phyloP scores from a whole-genome alignment of 805 yeast species.

The Komagataella phaffii region DNA sequence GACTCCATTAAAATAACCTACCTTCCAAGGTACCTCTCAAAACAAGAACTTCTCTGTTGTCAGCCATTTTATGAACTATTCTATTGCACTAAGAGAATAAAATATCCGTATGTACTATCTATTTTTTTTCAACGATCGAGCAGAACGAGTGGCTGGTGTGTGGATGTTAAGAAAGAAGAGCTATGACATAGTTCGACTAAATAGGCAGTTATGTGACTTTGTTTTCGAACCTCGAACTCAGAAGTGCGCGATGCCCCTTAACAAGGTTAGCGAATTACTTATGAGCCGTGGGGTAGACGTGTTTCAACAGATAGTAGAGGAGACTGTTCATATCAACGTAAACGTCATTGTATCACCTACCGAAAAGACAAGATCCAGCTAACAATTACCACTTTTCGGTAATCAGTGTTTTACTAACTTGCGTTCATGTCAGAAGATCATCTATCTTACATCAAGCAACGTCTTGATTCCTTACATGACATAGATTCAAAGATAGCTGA shows the following conservation, averaged over 20 bases:
- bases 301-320: too few relatives aligned
- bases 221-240: neutral
- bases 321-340: too few relatives aligned
- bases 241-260: neutral
- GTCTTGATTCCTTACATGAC: conserved; percentile 37
- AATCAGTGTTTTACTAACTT: neutral
- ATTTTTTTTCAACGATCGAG: conserved; percentile 1
- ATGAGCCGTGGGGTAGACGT: neutral
- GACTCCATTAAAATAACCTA: conserved; percentile 10
- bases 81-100: neutral
- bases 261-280: neutral
- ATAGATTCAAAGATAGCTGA: conserved; percentile 39
- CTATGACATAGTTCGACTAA: conserved; percentile 8
- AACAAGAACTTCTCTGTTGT: conserved; percentile 81
- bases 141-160: neutral
- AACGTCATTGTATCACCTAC: too few relatives aligned
- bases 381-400: neutral
- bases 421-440: neutral
- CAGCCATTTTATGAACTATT: conserved; percentile 3
- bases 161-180: neutral
- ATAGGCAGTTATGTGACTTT: neutral
- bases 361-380: neutral
- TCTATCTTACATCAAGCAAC: conserved; percentile 29
- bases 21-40: conserved; percentile 99
- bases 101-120: neutral